A percentile compares a stretch with the other conserved stretches of the same genome.
Evolutionary conservation across 1,139 yeast genomes (phyloP).

Genomic region (Pichia sp.): DNA sequence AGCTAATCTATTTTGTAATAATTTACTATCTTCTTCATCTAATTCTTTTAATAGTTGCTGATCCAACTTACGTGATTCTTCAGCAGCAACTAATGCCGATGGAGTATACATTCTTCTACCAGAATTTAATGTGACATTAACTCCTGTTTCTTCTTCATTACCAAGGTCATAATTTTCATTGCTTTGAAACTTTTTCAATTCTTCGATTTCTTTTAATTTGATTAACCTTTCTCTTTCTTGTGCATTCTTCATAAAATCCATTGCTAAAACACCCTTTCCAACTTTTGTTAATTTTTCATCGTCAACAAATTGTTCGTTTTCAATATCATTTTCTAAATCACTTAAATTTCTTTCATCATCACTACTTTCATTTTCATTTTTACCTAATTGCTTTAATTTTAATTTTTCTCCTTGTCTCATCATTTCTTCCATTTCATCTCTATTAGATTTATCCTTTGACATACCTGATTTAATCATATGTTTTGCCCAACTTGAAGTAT

Average conservation of each 20-base stretch:
- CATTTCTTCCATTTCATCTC: conserved; percentile 94
- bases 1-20: conserved; percentile 35
- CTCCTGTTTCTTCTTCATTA: conserved; percentile 35
- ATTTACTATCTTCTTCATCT: conserved; percentile 48
- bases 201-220: conserved; percentile 48
- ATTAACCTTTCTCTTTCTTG: conserved; percentile 56
- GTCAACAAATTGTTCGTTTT: conserved; percentile 35
- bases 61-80: conserved; percentile 39
- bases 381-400: conserved; percentile 68
- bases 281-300: conserved; percentile 35
- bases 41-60: conserved; percentile 42
- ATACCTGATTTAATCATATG: conserved; percentile 86
- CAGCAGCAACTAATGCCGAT: conserved; percentile 42
- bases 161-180: conserved; percentile 27
- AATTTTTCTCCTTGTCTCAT: conserved; percentile 77
- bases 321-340: conserved; percentile 44
- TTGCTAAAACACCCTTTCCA: conserved; percentile 83
- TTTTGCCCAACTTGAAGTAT: conserved; percentile 86
- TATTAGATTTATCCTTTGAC: conserved; percentile 74
- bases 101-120: conserved; percentile 88
- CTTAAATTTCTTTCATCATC: conserved; percentile 46
- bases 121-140: conserved; percentile 50
- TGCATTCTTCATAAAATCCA: conserved; percentile 94
- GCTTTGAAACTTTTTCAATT: conserved; percentile 43
- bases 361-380: conserved; percentile 41